Percentiles rank a stretch among this genome's conserved stretches.
Conservation (phyloP, 176 grass and related monocot genomes). For the Pharus latifolius region DNA sequence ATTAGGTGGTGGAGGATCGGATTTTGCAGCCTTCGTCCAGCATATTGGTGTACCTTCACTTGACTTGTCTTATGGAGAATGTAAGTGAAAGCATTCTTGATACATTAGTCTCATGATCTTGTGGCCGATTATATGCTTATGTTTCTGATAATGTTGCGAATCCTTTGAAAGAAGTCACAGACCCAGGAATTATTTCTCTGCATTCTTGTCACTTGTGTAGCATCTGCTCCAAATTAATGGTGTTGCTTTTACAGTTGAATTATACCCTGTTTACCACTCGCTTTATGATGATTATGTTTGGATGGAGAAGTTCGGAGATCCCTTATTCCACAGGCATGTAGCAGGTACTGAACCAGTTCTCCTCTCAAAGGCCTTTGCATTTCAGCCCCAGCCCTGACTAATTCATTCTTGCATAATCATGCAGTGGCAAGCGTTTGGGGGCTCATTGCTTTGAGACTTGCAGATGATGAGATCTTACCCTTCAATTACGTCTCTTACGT, state of each 20-base stretch:
- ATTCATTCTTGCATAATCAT: background rate
- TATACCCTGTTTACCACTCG: conserved; percentile 80
- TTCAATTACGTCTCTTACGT: conserved; percentile 67
- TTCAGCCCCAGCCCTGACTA: background rate
- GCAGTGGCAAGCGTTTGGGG: conserved; percentile 82
- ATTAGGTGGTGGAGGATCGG: conserved; percentile 74
- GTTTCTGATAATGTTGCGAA: background rate
- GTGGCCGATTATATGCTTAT: too few species aligned
- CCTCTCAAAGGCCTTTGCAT: background rate
- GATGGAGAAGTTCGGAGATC: conserved; percentile 86
- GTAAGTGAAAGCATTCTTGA: conserved; percentile 24
- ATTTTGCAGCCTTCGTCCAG: conserved; percentile 82
- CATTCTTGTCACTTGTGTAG: background rate
- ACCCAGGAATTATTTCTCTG: background rate
- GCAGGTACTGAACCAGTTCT: conserved; percentile 43
- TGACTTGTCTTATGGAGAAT: conserved; percentile 73
- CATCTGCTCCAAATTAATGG: background rate
- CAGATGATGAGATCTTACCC: conserved; percentile 79
- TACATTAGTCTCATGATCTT: background rate
- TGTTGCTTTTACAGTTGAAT: conserved; percentile 25
- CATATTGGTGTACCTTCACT: conserved; percentile 74
- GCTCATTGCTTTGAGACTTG: conserved; percentile 80
- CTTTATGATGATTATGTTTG: conserved; percentile 80
- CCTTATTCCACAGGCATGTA: conserved; percentile 75
- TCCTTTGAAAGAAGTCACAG: background rate